These are phyloP conservation scores for Aureobasidium subglaciale DNA, from an alignment of 2,329 filamentous ascomycete species.

Conservation along the genomic window DNA sequence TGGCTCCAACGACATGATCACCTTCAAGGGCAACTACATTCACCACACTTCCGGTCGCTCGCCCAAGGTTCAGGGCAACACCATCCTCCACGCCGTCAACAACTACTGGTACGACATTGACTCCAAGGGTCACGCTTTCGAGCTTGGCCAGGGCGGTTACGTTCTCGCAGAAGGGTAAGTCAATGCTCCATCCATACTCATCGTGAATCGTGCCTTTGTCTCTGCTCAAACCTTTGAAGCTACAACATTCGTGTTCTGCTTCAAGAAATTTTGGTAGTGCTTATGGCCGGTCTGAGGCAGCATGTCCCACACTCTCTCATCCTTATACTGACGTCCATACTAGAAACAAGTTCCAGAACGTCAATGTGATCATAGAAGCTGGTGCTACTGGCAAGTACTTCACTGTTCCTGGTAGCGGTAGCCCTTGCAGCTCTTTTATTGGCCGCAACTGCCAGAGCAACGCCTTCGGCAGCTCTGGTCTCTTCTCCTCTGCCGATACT, in stretches of 20 bases:
- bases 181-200: neutral
- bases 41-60: conserved; percentile 51
- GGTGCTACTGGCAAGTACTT: conserved; percentile 35
- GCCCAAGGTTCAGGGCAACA: conserved; percentile 50
- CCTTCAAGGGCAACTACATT: conserved; percentile 55
- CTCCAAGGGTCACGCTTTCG: conserved; percentile 52
- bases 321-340: neutral
- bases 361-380: conserved; percentile 33
- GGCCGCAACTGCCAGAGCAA: conserved; percentile 48
- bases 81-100: conserved; percentile 55
- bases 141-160: conserved; percentile 32
- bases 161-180: conserved; percentile 22
- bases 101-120: conserved; percentile 49
- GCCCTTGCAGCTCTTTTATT: conserved; percentile 38
- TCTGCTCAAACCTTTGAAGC: neutral
- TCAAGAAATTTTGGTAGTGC: neutral
- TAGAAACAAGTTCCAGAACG: conserved; percentile 20
- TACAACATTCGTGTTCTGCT: neutral
- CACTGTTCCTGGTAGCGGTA: conserved; percentile 31
- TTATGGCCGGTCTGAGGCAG: neutral
- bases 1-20: conserved; percentile 51
- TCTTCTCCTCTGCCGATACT: conserved; percentile 30
- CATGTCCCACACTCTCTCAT: neutral
- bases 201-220: too few relatives aligned
- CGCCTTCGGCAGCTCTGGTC: conserved; percentile 22